These are phyloP conservation scores for Meyerozyma elateridarum DNA, from an alignment of 1,139 yeast genomes.

Conservation along the genomic window DNA sequence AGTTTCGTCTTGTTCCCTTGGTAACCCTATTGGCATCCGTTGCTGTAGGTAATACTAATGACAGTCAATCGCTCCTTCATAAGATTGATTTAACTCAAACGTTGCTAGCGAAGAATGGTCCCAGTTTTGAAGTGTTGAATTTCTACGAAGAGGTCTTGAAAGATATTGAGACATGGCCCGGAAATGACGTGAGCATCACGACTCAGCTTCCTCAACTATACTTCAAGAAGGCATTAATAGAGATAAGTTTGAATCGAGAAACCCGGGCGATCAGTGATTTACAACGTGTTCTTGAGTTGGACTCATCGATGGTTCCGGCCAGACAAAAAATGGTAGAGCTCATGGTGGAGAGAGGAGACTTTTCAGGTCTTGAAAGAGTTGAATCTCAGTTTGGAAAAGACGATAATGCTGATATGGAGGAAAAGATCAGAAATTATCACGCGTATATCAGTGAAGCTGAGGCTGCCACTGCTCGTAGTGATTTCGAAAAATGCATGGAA, in stretches of 20 bases:
- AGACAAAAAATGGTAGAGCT: conserved; percentile 38
- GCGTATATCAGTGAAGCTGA: conserved; percentile 10
- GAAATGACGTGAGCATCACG: conserved; percentile 3
- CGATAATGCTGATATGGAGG: conserved; percentile 14
- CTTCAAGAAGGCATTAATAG: conserved; percentile 52
- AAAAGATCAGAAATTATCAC: conserved; percentile 4
- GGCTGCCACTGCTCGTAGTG: conserved; percentile 1
- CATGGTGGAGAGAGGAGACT: conserved; percentile 42
- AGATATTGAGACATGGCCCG: neutral
- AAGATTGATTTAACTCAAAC: neutral
- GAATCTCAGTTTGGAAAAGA: conserved; percentile 8
- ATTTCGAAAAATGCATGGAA: conserved; percentile 4
- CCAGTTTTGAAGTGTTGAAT: conserved; percentile 1
- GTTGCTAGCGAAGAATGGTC: conserved; percentile 2
- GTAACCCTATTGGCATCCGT: neutral
- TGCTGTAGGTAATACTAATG: neutral
- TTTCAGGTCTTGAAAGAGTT: conserved; percentile 17
- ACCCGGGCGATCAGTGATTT: conserved; percentile 45
- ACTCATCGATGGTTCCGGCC: conserved; percentile 39
- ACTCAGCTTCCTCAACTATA: conserved; percentile 32
- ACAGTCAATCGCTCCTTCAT: neutral
- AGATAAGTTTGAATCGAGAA: conserved; percentile 46
- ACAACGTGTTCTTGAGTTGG: conserved; percentile 35
- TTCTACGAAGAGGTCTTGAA: conserved; percentile 1
- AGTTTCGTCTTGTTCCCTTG: neutral